Base-by-base conservation (phyloP, 1,284 basidiomycete genomes). In the Porogramme epimiltina region DNA sequence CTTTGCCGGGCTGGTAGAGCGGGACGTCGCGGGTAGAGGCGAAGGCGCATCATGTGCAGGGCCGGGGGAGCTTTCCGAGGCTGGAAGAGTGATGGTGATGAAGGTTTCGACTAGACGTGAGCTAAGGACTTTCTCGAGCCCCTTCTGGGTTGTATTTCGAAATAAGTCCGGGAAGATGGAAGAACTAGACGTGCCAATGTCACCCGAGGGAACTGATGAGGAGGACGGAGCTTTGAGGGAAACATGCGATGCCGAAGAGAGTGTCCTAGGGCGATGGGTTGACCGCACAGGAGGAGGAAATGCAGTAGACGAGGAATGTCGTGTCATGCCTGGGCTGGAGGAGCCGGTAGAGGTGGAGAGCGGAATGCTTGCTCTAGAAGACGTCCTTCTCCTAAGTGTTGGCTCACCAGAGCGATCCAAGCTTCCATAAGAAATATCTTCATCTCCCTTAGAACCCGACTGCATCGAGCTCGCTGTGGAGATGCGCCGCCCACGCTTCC, bases 61-160 rank as follows among this genome's bases (percentile, higher is more conserved):
- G 31, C 20, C 42, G 4, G 42, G 20, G 22, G 26, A 10, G 2
- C 18, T 13, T 6, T 46, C 53, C 20, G 61, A 57, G 1, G 68
- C 69, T 15, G 52, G 42, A 11, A 81, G 68, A 41, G 71, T 70
- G 37, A 93, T 69, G 16, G 84, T 79, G 48, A 93, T 69, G 62
- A 91, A 89, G 1, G 88, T 89, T 66, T 91, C 88, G n/a, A 91
- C 82, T 23, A 93, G 72, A 41, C 90, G 81, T n/a, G 86, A 83
- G 42, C 74, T 72, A 5, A 93, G 74, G 9, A 90, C 78, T 58
- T 79, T 84, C 70, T 90, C 87, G 36, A 92, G 72, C 4, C 75
- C 77, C 38, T 71, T 70, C 65, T 91, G 88, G 13, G 87, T 87
- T 56, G 81, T 77, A 60, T 85, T 82, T 15, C 73, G 74, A 52